A percentile compares a stretch with the other conserved stretches of the same genome.
These are phyloP conservation scores for Umbelopsis vinacea DNA, from an alignment of 192 early-diverging fungal species.

Conservation along the genomic window DNA sequence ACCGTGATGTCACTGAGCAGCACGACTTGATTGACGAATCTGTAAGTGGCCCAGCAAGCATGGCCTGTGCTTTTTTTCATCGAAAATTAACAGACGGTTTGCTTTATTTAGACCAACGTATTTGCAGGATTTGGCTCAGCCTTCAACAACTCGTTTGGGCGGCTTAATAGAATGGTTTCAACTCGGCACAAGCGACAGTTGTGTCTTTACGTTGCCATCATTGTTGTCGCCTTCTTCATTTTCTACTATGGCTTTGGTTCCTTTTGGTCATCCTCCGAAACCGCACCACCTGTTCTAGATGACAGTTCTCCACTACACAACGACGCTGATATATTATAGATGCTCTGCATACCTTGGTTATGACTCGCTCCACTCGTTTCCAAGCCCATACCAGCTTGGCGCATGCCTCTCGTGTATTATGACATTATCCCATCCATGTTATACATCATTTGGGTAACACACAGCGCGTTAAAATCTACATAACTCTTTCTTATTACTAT, in stretches of 20 bases:
- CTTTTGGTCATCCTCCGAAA: not conserved
- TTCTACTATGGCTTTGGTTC: constrained; percentile 32
- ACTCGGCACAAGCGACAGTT: constrained; percentile 45
- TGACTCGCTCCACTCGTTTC: not conserved
- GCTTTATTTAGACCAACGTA: constrained; percentile 30
- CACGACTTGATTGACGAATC: constrained; percentile 43
- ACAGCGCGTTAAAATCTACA: too few species aligned
- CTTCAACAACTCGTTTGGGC: constrained; percentile 32
- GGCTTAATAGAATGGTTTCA: constrained; percentile 46
- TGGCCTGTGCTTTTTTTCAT: not conserved
- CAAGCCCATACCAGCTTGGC: not conserved
- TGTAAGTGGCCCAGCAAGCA: constrained; percentile 24
- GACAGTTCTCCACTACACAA: not conserved
- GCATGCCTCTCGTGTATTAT: not conserved
- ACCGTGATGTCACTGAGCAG: constrained; percentile 49
- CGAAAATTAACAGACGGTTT: not conserved
- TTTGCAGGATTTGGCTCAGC: constrained; percentile 35
- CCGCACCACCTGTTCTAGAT: not conserved
- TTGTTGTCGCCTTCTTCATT: constrained; percentile 33
- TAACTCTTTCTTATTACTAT: too few species aligned
- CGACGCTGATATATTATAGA: constrained; percentile 18
- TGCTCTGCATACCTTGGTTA: not conserved
- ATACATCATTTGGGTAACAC: too few species aligned
- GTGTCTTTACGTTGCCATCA: constrained; percentile 35
- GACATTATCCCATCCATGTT: not conserved